Percentiles rank a stretch among this genome's conserved stretches.
Conservation (phyloP, 805 yeast species). For the Cyberlindnera mrakii region DNA sequence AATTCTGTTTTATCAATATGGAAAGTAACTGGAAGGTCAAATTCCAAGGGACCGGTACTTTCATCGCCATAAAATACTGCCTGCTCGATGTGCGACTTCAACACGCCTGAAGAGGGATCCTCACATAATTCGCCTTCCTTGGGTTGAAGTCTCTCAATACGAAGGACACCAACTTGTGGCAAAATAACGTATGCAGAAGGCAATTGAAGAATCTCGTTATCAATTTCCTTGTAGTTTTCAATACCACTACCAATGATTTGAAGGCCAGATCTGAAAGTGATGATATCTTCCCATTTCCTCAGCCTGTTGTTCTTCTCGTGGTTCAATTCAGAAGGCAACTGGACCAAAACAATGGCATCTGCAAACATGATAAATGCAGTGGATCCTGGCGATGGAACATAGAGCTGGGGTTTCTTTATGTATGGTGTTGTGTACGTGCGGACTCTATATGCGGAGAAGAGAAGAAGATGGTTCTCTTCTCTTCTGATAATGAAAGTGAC, state of each 20-base stretch:
- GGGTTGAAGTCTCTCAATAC: constrained; percentile 41
- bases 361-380: constrained; percentile 58
- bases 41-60: constrained; percentile 40
- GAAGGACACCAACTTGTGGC: constrained; percentile 53
- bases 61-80: constrained; percentile 59
- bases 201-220: constrained; percentile 24
- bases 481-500: constrained; percentile 50
- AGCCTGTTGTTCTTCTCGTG: constrained; percentile 26
- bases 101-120: constrained; percentile 26
- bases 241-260: constrained; percentile 54
- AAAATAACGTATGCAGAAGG: constrained; percentile 47
- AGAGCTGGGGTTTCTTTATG: constrained; percentile 39
- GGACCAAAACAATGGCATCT: constrained; percentile 60
- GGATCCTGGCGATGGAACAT: constrained; percentile 50
- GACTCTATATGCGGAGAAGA: constrained; percentile 61
- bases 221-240: constrained; percentile 31
- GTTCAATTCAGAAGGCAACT: constrained; percentile 38
- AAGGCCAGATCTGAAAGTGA: constrained; percentile 49
- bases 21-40: constrained; percentile 38
- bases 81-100: constrained; percentile 77
- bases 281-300: constrained; percentile 79
- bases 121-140: constrained; percentile 16
- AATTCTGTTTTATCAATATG: constrained; percentile 39
- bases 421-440: constrained; percentile 37
- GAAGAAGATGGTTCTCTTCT: constrained; percentile 43